Conservation (phyloP, 805 yeast genomes). For the Debaryomyces prosopidis region DNA sequence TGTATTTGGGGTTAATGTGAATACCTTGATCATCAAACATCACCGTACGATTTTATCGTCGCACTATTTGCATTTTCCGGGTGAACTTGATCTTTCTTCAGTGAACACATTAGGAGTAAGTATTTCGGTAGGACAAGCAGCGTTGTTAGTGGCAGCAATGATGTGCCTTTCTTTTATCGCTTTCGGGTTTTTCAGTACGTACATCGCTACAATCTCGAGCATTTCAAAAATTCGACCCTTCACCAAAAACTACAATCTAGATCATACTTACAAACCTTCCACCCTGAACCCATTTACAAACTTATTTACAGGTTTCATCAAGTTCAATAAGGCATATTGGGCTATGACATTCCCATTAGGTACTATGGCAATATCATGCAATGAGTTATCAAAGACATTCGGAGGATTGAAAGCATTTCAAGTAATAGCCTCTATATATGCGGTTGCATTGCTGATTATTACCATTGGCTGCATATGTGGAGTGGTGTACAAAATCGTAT, state of each 20-base stretch:
- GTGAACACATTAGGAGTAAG: conserved; percentile 8
- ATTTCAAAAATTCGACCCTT: conserved; percentile 46
- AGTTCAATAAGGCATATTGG: conserved; percentile 44
- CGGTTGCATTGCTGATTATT: conserved; percentile 48
- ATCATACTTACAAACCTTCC: conserved; percentile 12
- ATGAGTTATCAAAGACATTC: conserved; percentile 49
- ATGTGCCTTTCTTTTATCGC: conserved; percentile 48
- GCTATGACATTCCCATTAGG: conserved; percentile 90
- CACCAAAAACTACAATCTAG: conserved; percentile 25
- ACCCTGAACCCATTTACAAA: conserved; percentile 1
- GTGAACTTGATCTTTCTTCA: neutral
- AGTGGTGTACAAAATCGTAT: conserved; percentile 14
- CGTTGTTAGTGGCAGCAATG: conserved; percentile 23
- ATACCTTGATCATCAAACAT: conserved; percentile 18
- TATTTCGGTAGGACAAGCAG: conserved; percentile 10
- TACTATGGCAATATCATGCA: conserved; percentile 66
- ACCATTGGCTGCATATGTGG: conserved; percentile 36
- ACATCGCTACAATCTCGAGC: conserved; percentile 33
- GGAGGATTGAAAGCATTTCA: conserved; percentile 55
- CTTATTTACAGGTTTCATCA: conserved; percentile 14
- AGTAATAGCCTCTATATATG: conserved; percentile 63
- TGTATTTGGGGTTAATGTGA: conserved; percentile 48
- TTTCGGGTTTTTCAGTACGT: conserved; percentile 55
- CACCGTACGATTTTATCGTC: conserved; percentile 11
- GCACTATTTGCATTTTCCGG: conserved; percentile 21